phyloP scores from a whole-genome alignment of 768 basidiomycete species.

The Boletus tomentosulus region DNA sequence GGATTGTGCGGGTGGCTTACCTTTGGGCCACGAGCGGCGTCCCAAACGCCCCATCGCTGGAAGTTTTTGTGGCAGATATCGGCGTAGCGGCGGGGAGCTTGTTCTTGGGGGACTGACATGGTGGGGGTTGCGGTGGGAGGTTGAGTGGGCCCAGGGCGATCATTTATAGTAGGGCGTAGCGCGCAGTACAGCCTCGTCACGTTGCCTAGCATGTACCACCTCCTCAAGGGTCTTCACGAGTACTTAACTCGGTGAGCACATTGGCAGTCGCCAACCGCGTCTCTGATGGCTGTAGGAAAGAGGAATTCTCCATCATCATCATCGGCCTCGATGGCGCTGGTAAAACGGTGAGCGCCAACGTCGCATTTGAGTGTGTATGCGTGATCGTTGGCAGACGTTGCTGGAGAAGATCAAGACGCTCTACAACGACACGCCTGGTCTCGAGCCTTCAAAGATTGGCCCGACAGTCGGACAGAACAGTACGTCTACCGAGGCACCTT shows the following conservation, averaged over 20 bases:
- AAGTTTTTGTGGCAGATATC: conserved; percentile 5
- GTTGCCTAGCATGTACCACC: conserved; percentile 73
- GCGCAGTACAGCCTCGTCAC: neutral
- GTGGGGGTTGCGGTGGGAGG: neutral
- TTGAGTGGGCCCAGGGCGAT: neutral
- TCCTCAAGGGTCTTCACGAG: conserved; percentile 88
- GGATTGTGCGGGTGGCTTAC: neutral
- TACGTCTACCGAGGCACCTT: conserved; percentile 35
- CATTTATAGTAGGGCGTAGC: neutral
- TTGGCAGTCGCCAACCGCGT: neutral
- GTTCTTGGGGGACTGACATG: neutral
- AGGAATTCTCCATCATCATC: conserved; percentile 93
- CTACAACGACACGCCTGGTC: conserved; percentile 81
- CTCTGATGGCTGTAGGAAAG: conserved; percentile 49
- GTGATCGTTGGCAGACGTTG: conserved; percentile 51
- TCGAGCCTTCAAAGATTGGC: conserved; percentile 89
- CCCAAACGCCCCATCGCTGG: conserved; percentile 6
- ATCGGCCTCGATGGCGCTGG: conserved; percentile 91
- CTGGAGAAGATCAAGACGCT: conserved; percentile 92
- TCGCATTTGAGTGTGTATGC: neutral
- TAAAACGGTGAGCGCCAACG: conserved; percentile 61
- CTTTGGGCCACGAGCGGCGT: conserved; percentile 3
- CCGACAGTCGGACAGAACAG: conserved; percentile 99
- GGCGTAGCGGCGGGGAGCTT: conserved; percentile 9
- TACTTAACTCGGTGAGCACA: conserved; percentile 70